Evolutionary conservation across 345 rosid genomes (phyloP).

Genomic region (Eucalyptus sp.): DNA sequence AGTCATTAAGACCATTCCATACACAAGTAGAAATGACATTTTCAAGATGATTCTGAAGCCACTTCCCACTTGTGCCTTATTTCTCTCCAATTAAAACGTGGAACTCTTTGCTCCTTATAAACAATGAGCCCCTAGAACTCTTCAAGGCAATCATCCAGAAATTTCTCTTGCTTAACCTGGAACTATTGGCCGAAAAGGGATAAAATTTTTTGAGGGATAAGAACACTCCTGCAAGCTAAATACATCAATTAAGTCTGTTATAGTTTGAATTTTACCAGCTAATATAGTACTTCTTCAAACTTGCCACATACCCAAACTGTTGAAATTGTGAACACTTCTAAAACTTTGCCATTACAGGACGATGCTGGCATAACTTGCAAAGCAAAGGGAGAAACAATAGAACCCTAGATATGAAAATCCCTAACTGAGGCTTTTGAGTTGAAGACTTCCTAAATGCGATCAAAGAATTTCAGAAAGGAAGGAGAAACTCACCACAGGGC

Average conservation of each 20-base stretch:
- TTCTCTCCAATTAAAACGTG: background rate
- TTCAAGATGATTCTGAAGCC: background rate
- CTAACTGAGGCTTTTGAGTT: background rate
- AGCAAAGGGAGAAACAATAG: background rate
- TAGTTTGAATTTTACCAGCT: background rate
- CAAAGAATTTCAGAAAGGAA: conserved; percentile 4
- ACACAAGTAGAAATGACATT: background rate
- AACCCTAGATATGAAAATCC: background rate
- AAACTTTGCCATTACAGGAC: background rate
- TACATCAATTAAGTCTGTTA: background rate
- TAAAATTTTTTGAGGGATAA: background rate
- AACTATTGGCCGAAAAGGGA: background rate
- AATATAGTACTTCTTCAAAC: background rate
- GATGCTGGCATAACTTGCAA: background rate
- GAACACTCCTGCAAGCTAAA: background rate
- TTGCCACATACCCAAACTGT: background rate
- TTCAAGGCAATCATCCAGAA: background rate
- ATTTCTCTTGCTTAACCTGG: background rate
- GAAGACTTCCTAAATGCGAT: background rate
- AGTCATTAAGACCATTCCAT: background rate
- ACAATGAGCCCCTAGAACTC: background rate
- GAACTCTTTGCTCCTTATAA: background rate
- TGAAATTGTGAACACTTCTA: background rate
- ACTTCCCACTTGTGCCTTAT: background rate
- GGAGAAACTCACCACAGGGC: conserved; percentile 71